phyloP scores from a whole-genome alignment of 805 yeast species.

The Wickerhamiella kazuoi region DNA sequence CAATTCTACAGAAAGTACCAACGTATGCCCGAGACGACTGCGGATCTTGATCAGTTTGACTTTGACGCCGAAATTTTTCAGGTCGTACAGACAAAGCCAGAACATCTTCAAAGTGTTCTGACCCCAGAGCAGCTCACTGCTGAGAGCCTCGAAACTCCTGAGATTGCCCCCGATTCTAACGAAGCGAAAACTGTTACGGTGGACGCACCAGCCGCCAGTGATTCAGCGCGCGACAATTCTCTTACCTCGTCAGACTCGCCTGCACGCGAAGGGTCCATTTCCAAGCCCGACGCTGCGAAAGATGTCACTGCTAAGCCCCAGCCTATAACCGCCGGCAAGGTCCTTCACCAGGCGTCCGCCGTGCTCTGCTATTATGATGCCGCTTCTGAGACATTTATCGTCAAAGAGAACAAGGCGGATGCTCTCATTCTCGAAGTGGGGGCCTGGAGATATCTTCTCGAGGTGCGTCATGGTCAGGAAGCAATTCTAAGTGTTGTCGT shows the following conservation, averaged over 20 bases:
- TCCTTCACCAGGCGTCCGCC: conserved; percentile 14
- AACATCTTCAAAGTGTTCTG: not conserved
- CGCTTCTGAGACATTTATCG: conserved; percentile 28
- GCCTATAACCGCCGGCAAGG: conserved; percentile 10
- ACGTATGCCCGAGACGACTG: conserved; percentile 25
- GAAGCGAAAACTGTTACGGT: not conserved
- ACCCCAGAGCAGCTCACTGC: not conserved
- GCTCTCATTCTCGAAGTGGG: conserved; percentile 30
- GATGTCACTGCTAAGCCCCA: not conserved
- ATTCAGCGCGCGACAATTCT: too few relatives aligned
- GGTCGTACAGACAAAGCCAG: not conserved
- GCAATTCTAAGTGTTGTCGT: conserved; percentile 27
- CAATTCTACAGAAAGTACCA: conserved; percentile 61
- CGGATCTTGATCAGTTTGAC: conserved; percentile 42
- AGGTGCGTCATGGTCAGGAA: conserved; percentile 21
- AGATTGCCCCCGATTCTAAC: not conserved
- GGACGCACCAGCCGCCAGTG: conserved; percentile 2
- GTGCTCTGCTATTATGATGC: conserved; percentile 46
- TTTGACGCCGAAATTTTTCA: conserved; percentile 16
- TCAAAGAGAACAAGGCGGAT: conserved; percentile 23
- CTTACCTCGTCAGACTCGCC: too few relatives aligned
- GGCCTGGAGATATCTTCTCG: conserved; percentile 36
- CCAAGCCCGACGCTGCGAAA: not conserved
- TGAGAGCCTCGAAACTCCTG: conserved; percentile 5
- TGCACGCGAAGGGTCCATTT: not conserved